Percentiles rank a stretch among this genome's conserved stretches.
These are phyloP conservation scores for Podospora pseudocomata DNA, from an alignment of 495 filamentous ascomycete species.

Conservation along the genomic window DNA sequence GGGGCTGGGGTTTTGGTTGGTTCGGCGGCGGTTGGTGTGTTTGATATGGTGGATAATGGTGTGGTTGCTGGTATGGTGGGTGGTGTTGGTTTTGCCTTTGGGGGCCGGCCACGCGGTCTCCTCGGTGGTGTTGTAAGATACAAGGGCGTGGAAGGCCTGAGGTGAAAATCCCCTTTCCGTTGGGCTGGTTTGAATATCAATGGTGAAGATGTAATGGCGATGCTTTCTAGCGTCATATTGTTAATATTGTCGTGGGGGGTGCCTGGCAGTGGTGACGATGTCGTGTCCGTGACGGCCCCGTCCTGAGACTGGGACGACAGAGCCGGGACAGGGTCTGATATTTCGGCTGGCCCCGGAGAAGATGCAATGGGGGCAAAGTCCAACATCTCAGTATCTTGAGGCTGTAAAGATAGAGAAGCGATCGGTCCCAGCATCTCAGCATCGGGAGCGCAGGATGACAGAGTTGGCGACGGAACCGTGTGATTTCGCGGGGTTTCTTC, in stretches of 20 bases:
- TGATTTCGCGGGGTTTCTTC: neutral
- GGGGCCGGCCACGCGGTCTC: neutral
- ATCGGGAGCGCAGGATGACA: neutral
- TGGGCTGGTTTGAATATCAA: neutral
- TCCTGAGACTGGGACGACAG: neutral
- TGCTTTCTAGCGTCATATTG: neutral
- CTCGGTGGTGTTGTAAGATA: neutral
- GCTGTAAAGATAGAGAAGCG: neutral
- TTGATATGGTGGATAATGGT: neutral
- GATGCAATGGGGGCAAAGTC: neutral
- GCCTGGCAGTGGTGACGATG: neutral
- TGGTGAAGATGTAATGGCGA: neutral
- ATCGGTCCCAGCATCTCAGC: neutral
- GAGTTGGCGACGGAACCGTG: constrained; percentile 15
- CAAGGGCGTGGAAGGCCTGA: neutral
- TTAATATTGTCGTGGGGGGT: neutral
- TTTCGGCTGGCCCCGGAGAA: neutral
- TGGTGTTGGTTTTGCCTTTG: neutral
- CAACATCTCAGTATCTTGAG: neutral
- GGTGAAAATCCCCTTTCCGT: neutral
- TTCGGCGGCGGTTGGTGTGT: neutral
- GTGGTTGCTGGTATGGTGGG: neutral
- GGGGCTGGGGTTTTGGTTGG: neutral
- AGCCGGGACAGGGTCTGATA: neutral
- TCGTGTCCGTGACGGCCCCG: neutral